Evolutionary conservation across 768 basidiomycete genomes (phyloP).

Genomic region (Amanita rubescens): DNA sequence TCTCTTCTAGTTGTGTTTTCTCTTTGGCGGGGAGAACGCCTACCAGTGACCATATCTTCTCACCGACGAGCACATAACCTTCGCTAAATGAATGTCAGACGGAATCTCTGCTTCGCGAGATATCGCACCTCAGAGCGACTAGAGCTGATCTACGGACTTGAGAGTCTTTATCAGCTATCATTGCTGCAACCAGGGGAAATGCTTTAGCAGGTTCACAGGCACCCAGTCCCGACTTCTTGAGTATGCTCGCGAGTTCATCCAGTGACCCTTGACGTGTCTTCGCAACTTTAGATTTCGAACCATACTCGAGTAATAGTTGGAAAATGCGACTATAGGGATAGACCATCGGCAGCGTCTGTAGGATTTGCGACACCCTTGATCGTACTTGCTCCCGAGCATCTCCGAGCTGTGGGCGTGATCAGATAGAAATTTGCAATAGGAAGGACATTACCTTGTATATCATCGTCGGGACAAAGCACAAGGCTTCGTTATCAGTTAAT

Average conservation of each 20-base stretch:
- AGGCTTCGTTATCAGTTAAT: constrained; percentile 78
- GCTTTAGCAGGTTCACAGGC: constrained; percentile 79
- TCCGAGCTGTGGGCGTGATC: constrained; percentile 58
- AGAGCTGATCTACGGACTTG: constrained; percentile 85
- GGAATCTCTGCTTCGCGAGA: constrained; percentile 4
- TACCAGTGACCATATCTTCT: constrained; percentile 77
- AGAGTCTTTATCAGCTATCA: constrained; percentile 87
- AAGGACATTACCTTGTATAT: constrained; percentile 66
- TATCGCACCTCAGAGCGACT: constrained; percentile 62
- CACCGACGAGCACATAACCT: constrained; percentile 75
- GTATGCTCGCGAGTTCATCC: constrained; percentile 70
- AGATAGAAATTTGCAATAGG: not conserved
- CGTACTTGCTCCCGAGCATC: constrained; percentile 84
- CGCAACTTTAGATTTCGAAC: constrained; percentile 83
- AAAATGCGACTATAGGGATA: constrained; percentile 93
- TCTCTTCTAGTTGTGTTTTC: constrained; percentile 87
- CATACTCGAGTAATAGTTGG: constrained; percentile 80
- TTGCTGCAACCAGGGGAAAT: constrained; percentile 65
- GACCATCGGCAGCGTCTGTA: constrained; percentile 80
- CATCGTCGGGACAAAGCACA: constrained; percentile 84
- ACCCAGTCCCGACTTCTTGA: constrained; percentile 77
- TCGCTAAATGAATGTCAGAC: constrained; percentile 42
- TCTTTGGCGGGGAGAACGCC: constrained; percentile 77
- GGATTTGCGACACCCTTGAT: constrained; percentile 71
- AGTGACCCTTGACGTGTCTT: constrained; percentile 85